Base-by-base conservation (phyloP, 108 stramenopile genomes). In the Cylindrotheca closterium region DNA sequence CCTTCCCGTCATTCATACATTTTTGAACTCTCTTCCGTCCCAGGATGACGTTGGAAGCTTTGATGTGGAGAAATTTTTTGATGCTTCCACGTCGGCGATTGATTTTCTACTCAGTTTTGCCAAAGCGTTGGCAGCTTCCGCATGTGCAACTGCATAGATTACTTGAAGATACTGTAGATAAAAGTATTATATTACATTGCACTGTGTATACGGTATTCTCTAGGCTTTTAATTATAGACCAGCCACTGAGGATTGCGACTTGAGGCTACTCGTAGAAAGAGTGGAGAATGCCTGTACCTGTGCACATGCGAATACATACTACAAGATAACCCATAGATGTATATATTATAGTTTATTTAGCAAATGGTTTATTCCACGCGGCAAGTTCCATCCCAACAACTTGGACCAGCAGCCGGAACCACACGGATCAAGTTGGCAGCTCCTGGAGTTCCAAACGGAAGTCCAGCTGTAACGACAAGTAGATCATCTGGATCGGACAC, bases 361-460 rank as follows among this genome's bases (percentile, higher is more conserved):
- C n/a, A n/a, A n/a, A n/a, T n/a, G n/a, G n/a, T 50, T 62, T 60
- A 67, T 21, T 74, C 77, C 2, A 79, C 73, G 17, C 73, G 65
- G 65, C 79, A 80, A 27, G 69, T 58, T 15, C 79, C 79, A 60
- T 92, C 88, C 94, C 93, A 94, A 63, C 93, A 94, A 25, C 79
- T 78, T 30, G 97, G 97, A 15, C 96, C 97, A 2, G 92, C 89
- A 26, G 92, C 95, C 33, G 97, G 94, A 3, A 95, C 78, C 57
- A 98, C 76, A 27, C 94, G 84, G 45, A 96, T 76, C 29, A 98
- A 78, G 70, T 95, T 98, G 23, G 94, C 90, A 17, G 94, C 92
- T 58, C 93, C 93, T 2, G 90, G 91, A 21, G 85, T 92, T 34
- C 92, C 93, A 63, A 94, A 96, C 15, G 96, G 96, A 51, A 97